Conservation (phyloP, 1,284 basidiomycete genomes). For the Rhodotorula glutinis region DNA sequence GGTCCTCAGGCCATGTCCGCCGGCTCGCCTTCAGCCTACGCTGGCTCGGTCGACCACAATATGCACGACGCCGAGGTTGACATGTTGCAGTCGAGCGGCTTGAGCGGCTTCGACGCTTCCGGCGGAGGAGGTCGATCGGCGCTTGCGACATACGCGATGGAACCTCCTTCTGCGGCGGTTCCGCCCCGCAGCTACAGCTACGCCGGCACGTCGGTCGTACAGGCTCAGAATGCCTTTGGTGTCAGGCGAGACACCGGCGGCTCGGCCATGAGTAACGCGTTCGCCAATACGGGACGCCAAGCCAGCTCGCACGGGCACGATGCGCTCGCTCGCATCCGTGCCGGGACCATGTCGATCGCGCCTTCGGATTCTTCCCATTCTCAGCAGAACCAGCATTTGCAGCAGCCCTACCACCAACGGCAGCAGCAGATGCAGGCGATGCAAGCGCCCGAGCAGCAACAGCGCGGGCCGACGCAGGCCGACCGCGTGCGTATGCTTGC, state of each 20-base stretch:
- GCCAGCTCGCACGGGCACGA: conserved; percentile 1
- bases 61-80: conserved; percentile 5
- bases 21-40: not conserved
- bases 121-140: not conserved
- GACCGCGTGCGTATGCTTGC: conserved; percentile 1
- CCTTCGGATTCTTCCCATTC: conserved; percentile 2
- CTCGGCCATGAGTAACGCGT: not conserved
- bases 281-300: not conserved
- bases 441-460: not conserved
- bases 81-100: conserved; percentile 13
- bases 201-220: not conserved
- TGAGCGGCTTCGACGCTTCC: conserved; percentile 1
- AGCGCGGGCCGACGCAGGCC: not conserved
- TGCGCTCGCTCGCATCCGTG: conserved; percentile 18
- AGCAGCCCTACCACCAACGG: not conserved
- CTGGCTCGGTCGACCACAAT: not conserved
- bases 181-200: conserved; percentile 14
- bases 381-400: not conserved
- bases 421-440: not conserved
- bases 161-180: not conserved
- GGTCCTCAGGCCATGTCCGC: conserved; percentile 10
- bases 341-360: conserved; percentile 22
- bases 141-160: not conserved
- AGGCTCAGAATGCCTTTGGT: not conserved
- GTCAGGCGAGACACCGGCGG: not conserved